Percentiles rank a stretch among this genome's conserved stretches.
Conservation (phyloP, 208 protist species). For the Trypanosoma rangeli region DNA sequence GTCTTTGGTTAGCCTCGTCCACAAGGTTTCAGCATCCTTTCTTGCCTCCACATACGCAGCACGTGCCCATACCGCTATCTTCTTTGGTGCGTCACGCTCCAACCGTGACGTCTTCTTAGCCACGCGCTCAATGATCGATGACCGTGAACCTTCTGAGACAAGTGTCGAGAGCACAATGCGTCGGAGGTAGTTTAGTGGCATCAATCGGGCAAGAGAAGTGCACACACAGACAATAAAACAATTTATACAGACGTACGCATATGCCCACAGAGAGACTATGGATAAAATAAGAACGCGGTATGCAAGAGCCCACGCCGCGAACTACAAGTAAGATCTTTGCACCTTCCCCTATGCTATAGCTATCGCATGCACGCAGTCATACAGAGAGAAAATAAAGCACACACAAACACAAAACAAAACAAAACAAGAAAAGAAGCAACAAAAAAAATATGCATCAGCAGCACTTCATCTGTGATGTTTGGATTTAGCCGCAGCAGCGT, state of each 20-base stretch:
- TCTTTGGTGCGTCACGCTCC: constrained; percentile 39
- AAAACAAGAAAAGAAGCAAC: neutral
- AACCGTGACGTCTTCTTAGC: constrained; percentile 51
- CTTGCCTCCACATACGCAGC: constrained; percentile 53
- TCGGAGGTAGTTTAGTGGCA: constrained; percentile 17
- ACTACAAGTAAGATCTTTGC: neutral
- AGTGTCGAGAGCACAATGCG: constrained; percentile 11
- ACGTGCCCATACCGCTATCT: constrained; percentile 51
- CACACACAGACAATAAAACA: constrained; percentile 8
- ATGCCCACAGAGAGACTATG: neutral
- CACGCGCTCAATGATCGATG: constrained; percentile 38
- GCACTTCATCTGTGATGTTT: neutral
- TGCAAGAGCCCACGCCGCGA: neutral
- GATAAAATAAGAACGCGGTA: neutral
- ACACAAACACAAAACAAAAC: neutral
- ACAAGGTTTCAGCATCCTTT: constrained; percentile 39
- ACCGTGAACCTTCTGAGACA: constrained; percentile 36
- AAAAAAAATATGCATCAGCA: neutral
- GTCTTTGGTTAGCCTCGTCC: neutral
- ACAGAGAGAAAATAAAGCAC: constrained; percentile 10
- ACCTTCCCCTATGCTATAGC: neutral
- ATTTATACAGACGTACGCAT: neutral
- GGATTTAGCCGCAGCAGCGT: too few relatives aligned
- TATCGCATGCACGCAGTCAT: constrained; percentile 3
- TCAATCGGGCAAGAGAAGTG: neutral